phyloP scores from a whole-genome alignment of 2,329 filamentous ascomycete species.

The Periconia sp. region DNA sequence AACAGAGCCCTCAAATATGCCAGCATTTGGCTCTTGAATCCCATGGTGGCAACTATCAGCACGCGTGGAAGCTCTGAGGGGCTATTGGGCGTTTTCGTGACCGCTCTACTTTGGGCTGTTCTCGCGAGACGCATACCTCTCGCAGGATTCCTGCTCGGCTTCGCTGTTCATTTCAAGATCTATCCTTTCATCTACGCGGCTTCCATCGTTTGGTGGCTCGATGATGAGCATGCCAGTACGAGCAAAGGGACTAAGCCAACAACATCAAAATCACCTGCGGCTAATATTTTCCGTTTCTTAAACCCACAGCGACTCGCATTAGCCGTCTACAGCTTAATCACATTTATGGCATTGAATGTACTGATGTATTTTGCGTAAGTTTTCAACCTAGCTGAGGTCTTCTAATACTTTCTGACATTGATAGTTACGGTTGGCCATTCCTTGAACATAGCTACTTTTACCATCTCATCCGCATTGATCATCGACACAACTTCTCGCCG shows the following conservation, averaged over 20 bases:
- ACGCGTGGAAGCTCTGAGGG: slow-evolving; percentile 95
- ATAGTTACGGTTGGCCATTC: slow-evolving; percentile 79
- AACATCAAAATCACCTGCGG: slow-evolving; percentile 24
- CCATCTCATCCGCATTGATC: slow-evolving; percentile 90
- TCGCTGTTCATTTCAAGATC: slow-evolving; percentile 96
- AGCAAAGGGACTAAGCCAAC: slow-evolving; percentile 7
- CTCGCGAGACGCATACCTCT: slow-evolving; percentile 66
- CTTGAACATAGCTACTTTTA: slow-evolving; percentile 90
- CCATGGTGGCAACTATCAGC: slow-evolving; percentile 97
- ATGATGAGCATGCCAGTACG: slow-evolving; percentile 52
- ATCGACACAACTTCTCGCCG: slow-evolving; percentile 97
- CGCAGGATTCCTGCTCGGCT: slow-evolving; percentile 77
- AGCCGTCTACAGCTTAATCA: slow-evolving; percentile 68
- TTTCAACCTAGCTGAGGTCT: not conserved
- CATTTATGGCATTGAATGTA: slow-evolving; percentile 76
- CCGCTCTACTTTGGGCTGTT: slow-evolving; percentile 83
- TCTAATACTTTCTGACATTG: slow-evolving; percentile 3
- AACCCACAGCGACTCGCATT: slow-evolving; percentile 60
- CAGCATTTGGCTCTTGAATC: slow-evolving; percentile 91
- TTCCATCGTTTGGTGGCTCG: slow-evolving; percentile 81
- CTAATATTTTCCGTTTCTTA: slow-evolving; percentile 28
- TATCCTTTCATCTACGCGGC: slow-evolving; percentile 96
- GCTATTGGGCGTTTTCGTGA: slow-evolving; percentile 81
- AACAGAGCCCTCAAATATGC: slow-evolving; percentile 73
- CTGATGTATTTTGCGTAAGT: slow-evolving; percentile 78